Evolutionary conservation across 495 filamentous ascomycete species (phyloP).

Genomic region (Penicillium chermesinum): DNA sequence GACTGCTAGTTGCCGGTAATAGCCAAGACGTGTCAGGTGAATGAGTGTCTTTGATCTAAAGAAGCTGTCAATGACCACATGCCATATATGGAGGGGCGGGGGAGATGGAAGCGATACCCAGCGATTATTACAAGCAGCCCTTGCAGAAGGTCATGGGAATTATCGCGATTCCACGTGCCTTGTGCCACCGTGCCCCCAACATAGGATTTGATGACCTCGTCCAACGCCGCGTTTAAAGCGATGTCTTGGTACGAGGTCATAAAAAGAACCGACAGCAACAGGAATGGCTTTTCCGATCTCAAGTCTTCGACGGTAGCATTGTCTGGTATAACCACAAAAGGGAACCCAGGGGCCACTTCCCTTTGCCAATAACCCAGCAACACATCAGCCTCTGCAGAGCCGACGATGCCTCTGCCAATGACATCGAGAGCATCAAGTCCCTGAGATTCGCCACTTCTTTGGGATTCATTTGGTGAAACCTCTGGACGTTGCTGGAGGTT

Average conservation of each 20-base stretch:
- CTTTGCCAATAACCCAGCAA: conserved; percentile 7
- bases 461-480: not conserved
- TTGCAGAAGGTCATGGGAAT: conserved; percentile 8
- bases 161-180: not conserved
- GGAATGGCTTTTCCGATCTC: conserved; percentile 14
- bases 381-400: conserved; percentile 7
- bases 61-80: not conserved
- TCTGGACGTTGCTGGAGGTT: not conserved
- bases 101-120: conserved; percentile 8
- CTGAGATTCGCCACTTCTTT: not conserved
- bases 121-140: conserved; percentile 10
- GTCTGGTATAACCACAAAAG: conserved; percentile 11
- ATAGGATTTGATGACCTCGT: conserved; percentile 12
- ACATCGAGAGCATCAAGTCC: conserved; percentile 10
- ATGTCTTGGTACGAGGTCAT: conserved; percentile 9
- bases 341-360: conserved; percentile 9
- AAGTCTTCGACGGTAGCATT: conserved; percentile 9
- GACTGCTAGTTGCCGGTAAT: conserved; percentile 10
- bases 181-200: conserved; percentile 4
- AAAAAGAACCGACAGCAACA: conserved; percentile 15
- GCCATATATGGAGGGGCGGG: not conserved
- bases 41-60: not conserved
- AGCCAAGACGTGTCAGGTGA: conserved; percentile 9
- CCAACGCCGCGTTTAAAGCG: conserved; percentile 7
- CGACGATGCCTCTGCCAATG: conserved; percentile 13